Percentiles rank a stretch among this genome's conserved stretches.
Conservation (phyloP, 129 eudicot species). For the Cynara cardunculus region DNA sequence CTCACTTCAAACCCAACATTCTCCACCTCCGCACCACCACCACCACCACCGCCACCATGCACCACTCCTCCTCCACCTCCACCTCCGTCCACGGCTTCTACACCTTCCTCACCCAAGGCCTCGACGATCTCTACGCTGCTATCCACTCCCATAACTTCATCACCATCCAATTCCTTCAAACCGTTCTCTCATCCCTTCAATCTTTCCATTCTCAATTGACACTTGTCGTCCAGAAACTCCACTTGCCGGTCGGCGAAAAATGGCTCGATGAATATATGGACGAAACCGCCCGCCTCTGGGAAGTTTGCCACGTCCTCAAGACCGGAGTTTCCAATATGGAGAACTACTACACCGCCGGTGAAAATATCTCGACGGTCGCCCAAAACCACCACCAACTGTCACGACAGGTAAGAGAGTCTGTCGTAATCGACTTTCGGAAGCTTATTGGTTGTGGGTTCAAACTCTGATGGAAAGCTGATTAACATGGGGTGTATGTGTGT, state of each 20-base stretch:
- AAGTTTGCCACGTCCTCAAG: slow-evolving; percentile 65
- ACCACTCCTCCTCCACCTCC: slow-evolving; percentile 10
- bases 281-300: slow-evolving; percentile 69
- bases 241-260: slow-evolving; percentile 63
- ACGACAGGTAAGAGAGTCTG: slow-evolving; percentile 42
- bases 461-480: too few relatives aligned
- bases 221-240: slow-evolving; percentile 58
- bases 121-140: slow-evolving; percentile 54
- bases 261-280: slow-evolving; percentile 85
- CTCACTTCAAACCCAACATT: not conserved
- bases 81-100: slow-evolving; percentile 58
- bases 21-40: not conserved
- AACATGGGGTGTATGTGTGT: not conserved
- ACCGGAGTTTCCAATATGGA: slow-evolving; percentile 57
- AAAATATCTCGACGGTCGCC: slow-evolving; percentile 47
- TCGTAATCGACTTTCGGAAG: not conserved
- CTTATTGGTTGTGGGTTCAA: not conserved
- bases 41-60: not conserved
- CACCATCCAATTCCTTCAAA: slow-evolving; percentile 68
- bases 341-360: slow-evolving; percentile 50
- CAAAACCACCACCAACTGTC: slow-evolving; percentile 50
- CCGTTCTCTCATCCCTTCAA: slow-evolving; percentile 50
- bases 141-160: slow-evolving; percentile 55
- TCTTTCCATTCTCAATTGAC: slow-evolving; percentile 65
- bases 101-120: slow-evolving; percentile 49